phyloP scores from a whole-genome alignment of 768 basidiomycete genomes.

The Amanita exitialis region DNA sequence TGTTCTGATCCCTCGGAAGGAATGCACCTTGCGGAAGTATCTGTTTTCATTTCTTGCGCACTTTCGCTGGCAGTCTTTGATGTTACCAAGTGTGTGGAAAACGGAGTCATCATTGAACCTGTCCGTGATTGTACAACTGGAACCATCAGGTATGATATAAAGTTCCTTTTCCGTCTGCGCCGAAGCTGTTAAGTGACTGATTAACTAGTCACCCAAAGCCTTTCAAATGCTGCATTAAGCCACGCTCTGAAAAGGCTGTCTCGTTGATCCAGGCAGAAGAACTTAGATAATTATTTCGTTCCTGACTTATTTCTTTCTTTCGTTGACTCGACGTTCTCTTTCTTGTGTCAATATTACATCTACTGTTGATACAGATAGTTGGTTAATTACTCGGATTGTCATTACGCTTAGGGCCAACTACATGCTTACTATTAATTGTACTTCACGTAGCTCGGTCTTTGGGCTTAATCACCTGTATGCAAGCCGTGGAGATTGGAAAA shows the following conservation, averaged over 20 bases:
- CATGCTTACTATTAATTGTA: conserved; percentile 11
- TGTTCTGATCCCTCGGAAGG: conserved; percentile 21
- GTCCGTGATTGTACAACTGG: conserved; percentile 49
- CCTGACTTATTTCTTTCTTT: conserved; percentile 21
- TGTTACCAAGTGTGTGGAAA: conserved; percentile 35
- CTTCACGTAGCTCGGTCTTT: not conserved
- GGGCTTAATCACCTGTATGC: conserved; percentile 9
- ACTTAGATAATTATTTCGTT: conserved; percentile 14
- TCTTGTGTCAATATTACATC: not conserved
- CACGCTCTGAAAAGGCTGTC: conserved; percentile 48
- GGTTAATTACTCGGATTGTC: conserved; percentile 1
- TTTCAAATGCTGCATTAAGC: conserved; percentile 49
- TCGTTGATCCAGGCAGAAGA: conserved; percentile 42
- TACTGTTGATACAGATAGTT: not conserved
- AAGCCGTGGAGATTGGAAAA: conserved; percentile 6
- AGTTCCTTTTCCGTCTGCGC: too few species aligned
- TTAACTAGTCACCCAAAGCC: conserved; percentile 44
- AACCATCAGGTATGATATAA: conserved; percentile 43
- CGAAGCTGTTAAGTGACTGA: not conserved
- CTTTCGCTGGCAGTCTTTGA: conserved; percentile 44
- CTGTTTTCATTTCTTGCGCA: conserved; percentile 41
- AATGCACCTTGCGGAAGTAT: conserved; percentile 42
- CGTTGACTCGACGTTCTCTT: not conserved
- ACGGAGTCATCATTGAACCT: conserved; percentile 37
- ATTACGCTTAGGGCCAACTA: not conserved